Base-by-base conservation (phyloP, 805 yeast genomes). In the Pichia deserticola region DNA sequence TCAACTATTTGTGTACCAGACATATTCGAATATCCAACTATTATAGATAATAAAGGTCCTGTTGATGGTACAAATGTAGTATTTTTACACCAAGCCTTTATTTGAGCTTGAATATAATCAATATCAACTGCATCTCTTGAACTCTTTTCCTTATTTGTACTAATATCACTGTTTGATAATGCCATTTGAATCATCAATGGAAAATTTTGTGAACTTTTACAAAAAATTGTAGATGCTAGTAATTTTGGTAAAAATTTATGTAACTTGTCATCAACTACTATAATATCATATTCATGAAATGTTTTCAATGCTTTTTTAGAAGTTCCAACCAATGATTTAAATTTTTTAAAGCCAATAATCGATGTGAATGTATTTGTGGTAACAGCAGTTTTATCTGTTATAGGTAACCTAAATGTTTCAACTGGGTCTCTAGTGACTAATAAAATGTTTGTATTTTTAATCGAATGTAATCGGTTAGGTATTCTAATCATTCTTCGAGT, bases 351-450 rank as follows among this genome's bases (percentile, higher is more conserved):
- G 12, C 88, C 75, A 20, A 80, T 68, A 28, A 87, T 78, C 32
- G 80, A 80, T 41, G 76, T 75, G 62, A 86, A 84, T 37, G 71
- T 54, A 50, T 83, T 86, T 47, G 81, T 79, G 0, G 89, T 82
- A 1, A 76, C 72, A 1, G 79, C 69, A 15, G 72, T 78, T 50
- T 74, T 73, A 32, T 66, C 68, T 7, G 72, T 69, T 5, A 86
- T 61, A 5, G 74, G 71, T 10, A 69, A 70, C 36, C 81, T 70
- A 57, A 79, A 86, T 7, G 73, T 70, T 5, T 76, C 69, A 5
- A 83, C 77, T 1, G 92, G 90, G 59, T 87, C 93, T 54, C 84
- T 86, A 8, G 92, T 84, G 12, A 88, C 73, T 20, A 88, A 69
- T 5, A 86, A 61, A 5, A 85, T 74, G 27, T 79, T 68, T 45